Conservation (phyloP, 2,329 filamentous ascomycete species). For the Apiospora sp. region DNA sequence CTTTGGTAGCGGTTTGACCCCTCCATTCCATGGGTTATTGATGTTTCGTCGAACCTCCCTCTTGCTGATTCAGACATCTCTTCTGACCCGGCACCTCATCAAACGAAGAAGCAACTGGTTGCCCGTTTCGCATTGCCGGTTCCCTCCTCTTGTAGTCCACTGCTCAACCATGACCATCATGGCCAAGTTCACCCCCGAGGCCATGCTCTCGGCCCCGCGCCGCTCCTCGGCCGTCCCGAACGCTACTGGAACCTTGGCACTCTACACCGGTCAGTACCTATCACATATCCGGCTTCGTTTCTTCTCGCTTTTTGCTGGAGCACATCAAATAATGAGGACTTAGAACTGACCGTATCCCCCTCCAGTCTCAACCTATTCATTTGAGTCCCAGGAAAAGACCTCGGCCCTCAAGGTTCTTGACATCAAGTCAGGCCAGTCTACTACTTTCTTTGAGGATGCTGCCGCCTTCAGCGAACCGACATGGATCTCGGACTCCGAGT, state of each 20-base stretch:
- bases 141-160: not conserved
- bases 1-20: not conserved
- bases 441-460: conserved; percentile 68
- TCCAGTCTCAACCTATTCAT: conserved; percentile 78
- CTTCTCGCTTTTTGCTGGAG: too few relatives aligned
- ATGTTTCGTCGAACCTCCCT: conserved; percentile 5
- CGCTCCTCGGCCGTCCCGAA: conserved; percentile 77
- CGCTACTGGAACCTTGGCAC: conserved; percentile 65
- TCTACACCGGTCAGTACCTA: conserved; percentile 64
- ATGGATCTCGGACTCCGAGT: conserved; percentile 77
- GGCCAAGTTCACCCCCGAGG: conserved; percentile 79
- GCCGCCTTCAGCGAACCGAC: conserved; percentile 70
- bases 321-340: not conserved
- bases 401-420: conserved; percentile 77
- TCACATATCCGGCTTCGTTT: not conserved
- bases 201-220: conserved; percentile 78
- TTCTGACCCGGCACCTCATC: not conserved
- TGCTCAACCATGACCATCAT: conserved; percentile 70
- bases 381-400: conserved; percentile 74
- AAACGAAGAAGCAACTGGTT: not conserved
- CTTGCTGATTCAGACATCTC: conserved; percentile 9
- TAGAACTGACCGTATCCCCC: not conserved
- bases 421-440: conserved; percentile 70
- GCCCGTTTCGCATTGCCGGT: not conserved
- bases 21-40: not conserved